Conservation (phyloP, 1,284 basidiomycete species). For the Cryptococcus sp. region DNA sequence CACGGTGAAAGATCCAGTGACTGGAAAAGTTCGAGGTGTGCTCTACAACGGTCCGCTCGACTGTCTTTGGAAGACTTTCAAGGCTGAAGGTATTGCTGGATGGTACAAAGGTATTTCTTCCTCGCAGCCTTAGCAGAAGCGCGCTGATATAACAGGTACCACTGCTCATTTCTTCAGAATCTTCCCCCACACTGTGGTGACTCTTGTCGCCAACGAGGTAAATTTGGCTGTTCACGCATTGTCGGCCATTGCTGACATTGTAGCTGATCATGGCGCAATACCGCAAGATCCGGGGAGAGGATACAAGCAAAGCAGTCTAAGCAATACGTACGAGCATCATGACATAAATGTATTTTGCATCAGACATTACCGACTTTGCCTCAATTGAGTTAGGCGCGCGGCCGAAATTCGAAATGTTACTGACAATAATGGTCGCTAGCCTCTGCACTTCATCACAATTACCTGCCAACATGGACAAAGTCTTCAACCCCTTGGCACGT, state of each 20-base stretch:
- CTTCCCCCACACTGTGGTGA: conserved; percentile 82
- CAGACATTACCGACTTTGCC: no score
- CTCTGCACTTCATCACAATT: no score
- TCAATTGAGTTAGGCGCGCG: no score
- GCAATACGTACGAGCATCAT: no score
- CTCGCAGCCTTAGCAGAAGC: not conserved
- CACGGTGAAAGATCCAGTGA: conserved; percentile 60
- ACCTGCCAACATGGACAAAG: not conserved
- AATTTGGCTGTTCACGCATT: conserved; percentile 2
- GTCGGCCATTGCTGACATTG: not conserved
- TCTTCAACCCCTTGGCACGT: not conserved
- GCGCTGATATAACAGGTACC: conserved; percentile 54
- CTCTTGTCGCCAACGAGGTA: conserved; percentile 74
- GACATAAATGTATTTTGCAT: no score
- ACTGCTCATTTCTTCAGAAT: conserved; percentile 89
- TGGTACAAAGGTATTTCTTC: conserved; percentile 82
- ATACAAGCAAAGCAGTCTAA: no score
- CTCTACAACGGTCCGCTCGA: conserved; percentile 90
- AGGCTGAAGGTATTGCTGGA: conserved; percentile 80
- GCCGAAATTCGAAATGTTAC: no score
- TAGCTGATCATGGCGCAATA: conserved; percentile 58
- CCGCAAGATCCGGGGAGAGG: conserved; percentile 24
- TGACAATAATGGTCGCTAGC: no score
- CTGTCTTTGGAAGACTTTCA: conserved; percentile 92
- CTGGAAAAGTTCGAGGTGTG: conserved; percentile 69